Base-by-base conservation (phyloP, 163 green algal species). In the Scenedesmus sp. region DNA sequence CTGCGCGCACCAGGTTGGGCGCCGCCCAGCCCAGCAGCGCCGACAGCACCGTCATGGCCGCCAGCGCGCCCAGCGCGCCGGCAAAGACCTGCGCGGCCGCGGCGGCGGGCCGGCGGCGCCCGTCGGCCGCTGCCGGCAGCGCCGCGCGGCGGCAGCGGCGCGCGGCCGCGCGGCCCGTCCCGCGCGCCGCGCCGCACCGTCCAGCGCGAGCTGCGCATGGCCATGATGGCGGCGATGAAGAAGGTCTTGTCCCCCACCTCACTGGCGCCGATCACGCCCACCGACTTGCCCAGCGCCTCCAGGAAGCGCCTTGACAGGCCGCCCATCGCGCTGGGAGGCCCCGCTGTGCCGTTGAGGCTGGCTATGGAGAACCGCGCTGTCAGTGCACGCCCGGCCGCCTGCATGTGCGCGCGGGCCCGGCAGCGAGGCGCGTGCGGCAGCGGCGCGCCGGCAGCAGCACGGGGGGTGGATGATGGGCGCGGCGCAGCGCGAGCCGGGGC, bases 191-290 rank as follows among this genome's bases (percentile, higher is more conserved):
- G 11, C 7, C 58, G 63, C 63, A 95, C 91, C 60, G 79, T 88
- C 22, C 77, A 33, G 53, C 93, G 63, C 13, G 85, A 77, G 45
- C 92, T 88, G 33, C 81, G 75, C 93, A 97, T 97, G 1, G 94
- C 94, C 88, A 98, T 93, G 28, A 98, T 85, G 1, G 93, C 93
- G 18, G 94, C 94, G 36, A 98, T 98, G 84, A 98, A 97, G 73
- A 98, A 98, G 1, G 94, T 98, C 73, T 98, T 97, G 87, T 98
- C 94, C 0, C 93, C 87, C 18, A 94, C 89, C 60, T 93, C 89
- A 29, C 75, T 88, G 2, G 82, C 84, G 4, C 89, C 42, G 57
- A 91, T 91, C 13, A 90, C 83, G 11, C 81, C 81, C 42, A 87
- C 66, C 1, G 79, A 85, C 62, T 86, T 87, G 33, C 39, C 50